Base-by-base conservation (phyloP, 31 red algal species). In the Odonthalia washingtoniensis region DNA sequence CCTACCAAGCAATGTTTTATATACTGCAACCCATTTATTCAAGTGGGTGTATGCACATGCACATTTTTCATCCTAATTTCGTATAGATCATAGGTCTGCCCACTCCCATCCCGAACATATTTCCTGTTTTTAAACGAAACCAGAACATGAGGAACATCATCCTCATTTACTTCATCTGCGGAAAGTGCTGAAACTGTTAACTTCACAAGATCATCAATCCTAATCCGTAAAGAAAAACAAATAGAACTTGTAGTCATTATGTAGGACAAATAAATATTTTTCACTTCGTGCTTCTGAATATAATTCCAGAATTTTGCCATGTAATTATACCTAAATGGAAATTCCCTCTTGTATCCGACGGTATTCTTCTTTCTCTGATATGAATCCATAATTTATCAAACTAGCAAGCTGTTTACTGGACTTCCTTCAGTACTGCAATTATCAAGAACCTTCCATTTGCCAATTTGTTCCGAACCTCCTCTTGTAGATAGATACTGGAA, bases 171-270 rank as follows among this genome's bases (percentile, higher is more conserved):
- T 45, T 26, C n/a, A 34, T 43, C 57, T 45, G 28, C 40, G 21
- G 26, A 27, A n/a, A n/a, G n/a, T n/a, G n/a, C n/a, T n/a, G n/a
- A n/a, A n/a, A n/a, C n/a, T n/a, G n/a, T n/a, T n/a, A 3, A 27
- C 41, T 80, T 3, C 46, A 80, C 76, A 9, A 63, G 42, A 18
- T 60, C 76, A 0, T 80, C 76, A 34, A 80, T 80, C 24, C 76
- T 38, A 27, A 80, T 9, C 76, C 76, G n/a, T n/a, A 80, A 43
- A 80, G 41, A n/a, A 32, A 80, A 62, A 80, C 76, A 80, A 18
- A 80, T 46, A 4, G 76, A 80, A 30, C 41, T 0, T 6, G 76
- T 24, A 21, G 3, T 0, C 76, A 80, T 80, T 28, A 80, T 4
- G n/a, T 18, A 0, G 36, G 0, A 0, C 26, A 18, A 44, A 80